phyloP scores from a whole-genome alignment of 2,329 filamentous ascomycete genomes.

The Cordyceps tenuipes region DNA sequence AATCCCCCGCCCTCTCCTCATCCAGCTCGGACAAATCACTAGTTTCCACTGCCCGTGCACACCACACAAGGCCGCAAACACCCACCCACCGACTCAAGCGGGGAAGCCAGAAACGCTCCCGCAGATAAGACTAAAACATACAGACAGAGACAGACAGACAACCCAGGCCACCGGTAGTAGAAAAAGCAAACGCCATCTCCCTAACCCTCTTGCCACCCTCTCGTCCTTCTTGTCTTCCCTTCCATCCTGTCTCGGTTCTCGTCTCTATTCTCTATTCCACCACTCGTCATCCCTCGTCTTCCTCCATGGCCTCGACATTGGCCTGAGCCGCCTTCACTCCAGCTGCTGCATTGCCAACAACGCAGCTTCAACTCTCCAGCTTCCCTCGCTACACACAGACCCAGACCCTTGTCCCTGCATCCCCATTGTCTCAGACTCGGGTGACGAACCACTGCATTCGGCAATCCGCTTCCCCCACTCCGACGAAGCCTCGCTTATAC shows the following conservation, averaged over 20 bases:
- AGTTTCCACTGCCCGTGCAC: background rate
- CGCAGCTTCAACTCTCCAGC: background rate
- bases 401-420: background rate
- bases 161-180: background rate
- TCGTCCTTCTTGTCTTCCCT: background rate
- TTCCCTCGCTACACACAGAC: background rate
- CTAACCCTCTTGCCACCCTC: background rate
- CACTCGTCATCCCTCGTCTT: too few relatives aligned
- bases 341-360: too few relatives aligned
- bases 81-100: background rate
- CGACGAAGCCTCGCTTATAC: background rate
- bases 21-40: too few relatives aligned
- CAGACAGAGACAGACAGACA: background rate
- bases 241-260: background rate
- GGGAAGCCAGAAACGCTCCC: conserved; percentile 1
- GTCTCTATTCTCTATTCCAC: too few relatives aligned
- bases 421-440: background rate
- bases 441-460: background rate
- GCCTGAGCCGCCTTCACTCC: too few relatives aligned
- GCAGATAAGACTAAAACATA: background rate
- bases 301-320: too few relatives aligned
- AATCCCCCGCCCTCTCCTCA: background rate
- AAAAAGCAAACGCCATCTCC: background rate
- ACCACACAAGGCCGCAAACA: background rate
- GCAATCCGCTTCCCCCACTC: background rate